Base-by-base conservation (phyloP, 352 stramenopile genomes). In the Pythium aquatile region DNA sequence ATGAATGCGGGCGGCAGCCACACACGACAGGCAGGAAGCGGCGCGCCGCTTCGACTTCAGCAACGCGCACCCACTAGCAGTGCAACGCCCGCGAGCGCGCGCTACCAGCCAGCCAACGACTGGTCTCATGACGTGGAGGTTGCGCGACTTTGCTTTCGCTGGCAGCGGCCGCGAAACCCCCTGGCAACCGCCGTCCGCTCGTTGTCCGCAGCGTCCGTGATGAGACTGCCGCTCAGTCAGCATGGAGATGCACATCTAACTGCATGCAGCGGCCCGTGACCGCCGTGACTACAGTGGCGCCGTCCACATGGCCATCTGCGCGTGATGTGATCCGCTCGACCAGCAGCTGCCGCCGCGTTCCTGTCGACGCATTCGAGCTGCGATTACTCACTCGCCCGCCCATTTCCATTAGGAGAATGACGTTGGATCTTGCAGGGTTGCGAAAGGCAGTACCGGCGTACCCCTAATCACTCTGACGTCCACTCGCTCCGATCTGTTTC, bases 401-500 rank as follows among this genome's bases (percentile, higher is more conserved):
- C 3, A 42, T 42, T 42, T 42, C 14, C 10, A 13, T 16, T 13
- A 16, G 14, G 37, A 3, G 10, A 24, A 13, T 42, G 37, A 20
- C 37, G 37, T 4, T 17, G 37, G 44, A 51, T 51, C 44, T 51
- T 51, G 44, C 1, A 51, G 44, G 20, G 44, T 24, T 51, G 44
- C 42, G 42, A 49, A 28, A 49, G 8, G 42, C 42, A 8, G 5
- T 5, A 47, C 16, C 13, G 26, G 40, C 17, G 40, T 47, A 47
- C 40, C 40, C 40, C 40, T 47, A 47, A 5, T 10, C 40, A 5
- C 40, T 20, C 16, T 24, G 7, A 3, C 20, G 44, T 51, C 44
- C 44, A 17, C 44, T 51, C 44, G 44, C 44, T 51, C 20, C 44
- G 44, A 51, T 51, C 44, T 51, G 44, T 51, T 51, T 51, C 44